phyloP scores from a whole-genome alignment of 2,329 filamentous ascomycete species.

The Leptographium wingfieldii region DNA sequence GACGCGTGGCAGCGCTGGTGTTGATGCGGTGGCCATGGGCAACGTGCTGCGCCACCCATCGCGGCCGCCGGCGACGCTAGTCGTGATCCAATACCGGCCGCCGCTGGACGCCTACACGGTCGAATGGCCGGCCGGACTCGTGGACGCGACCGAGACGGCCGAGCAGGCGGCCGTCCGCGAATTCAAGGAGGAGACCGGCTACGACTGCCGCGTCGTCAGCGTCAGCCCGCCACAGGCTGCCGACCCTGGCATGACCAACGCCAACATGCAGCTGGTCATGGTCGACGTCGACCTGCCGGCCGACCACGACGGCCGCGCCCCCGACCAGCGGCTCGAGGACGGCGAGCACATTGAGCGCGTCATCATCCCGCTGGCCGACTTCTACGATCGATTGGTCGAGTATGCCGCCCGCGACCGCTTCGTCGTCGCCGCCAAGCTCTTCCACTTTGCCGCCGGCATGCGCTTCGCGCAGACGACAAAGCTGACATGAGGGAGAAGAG shows the following conservation, averaged over 20 bases:
- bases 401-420: slow-evolving; percentile 33
- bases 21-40: slow-evolving; percentile 51
- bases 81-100: slow-evolving; percentile 15
- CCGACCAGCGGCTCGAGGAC: slow-evolving; percentile 46
- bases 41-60: slow-evolving; percentile 39
- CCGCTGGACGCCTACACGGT: slow-evolving; percentile 37
- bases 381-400: slow-evolving; percentile 40
- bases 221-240: slow-evolving; percentile 41
- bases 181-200: slow-evolving; percentile 43
- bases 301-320: slow-evolving; percentile 32
- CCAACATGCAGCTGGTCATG: slow-evolving; percentile 49
- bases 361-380: slow-evolving; percentile 40
- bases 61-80: slow-evolving; percentile 27
- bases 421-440: slow-evolving; percentile 44
- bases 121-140: slow-evolving; percentile 40
- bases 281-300: slow-evolving; percentile 42
- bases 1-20: slow-evolving; percentile 38
- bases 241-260: slow-evolving; percentile 46
- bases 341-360: slow-evolving; percentile 50
- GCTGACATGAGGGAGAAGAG: slow-evolving; percentile 14
- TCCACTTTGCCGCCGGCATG: slow-evolving; percentile 47
- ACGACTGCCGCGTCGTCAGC: slow-evolving; percentile 34
- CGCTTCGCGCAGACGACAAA: slow-evolving; percentile 29
- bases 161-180: slow-evolving; percentile 40
- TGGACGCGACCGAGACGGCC: slow-evolving; percentile 38